A percentile compares a stretch with the other conserved stretches of the same genome.
Conservation (phyloP, 257 asterid genomes). For the Rhazya stricta region DNA sequence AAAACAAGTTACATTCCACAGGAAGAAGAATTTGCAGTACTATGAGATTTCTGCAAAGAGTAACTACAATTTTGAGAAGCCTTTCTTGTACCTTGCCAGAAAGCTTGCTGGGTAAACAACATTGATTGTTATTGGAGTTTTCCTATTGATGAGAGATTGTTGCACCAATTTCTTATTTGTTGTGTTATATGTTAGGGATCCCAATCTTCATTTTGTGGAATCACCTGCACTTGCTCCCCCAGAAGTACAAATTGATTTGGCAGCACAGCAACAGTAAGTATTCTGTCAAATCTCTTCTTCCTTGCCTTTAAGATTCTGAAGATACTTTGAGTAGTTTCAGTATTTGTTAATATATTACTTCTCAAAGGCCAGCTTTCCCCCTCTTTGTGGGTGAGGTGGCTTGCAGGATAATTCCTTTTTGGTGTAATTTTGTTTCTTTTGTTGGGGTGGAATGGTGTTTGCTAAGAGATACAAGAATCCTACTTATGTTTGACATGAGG, state of each 20-base stretch:
- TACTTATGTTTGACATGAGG: too few species aligned
- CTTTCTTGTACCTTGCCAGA: constrained; percentile 22
- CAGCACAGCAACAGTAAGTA: constrained; percentile 5
- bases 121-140: background rate
- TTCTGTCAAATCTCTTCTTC: constrained; percentile 24
- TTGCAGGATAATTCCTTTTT: too few species aligned
- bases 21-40: constrained; percentile 10
- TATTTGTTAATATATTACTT: background rate
- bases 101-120: constrained; percentile 3
- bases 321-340: background rate
- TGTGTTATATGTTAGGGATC: background rate
- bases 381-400: too few species aligned
- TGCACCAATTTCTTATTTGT: background rate
- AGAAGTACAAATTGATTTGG: constrained; percentile 16
- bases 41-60: constrained; percentile 53
- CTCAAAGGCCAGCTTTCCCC: too few species aligned
- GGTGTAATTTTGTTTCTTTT: too few species aligned
- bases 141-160: too few species aligned
- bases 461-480: too few species aligned
- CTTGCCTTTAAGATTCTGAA: constrained; percentile 23
- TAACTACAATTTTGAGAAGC: constrained; percentile 81
- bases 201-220: constrained; percentile 12
- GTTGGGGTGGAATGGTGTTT: too few species aligned
- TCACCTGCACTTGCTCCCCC: constrained; percentile 18
- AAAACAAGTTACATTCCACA: constrained; percentile 14